A percentile compares a stretch with the other conserved stretches of the same genome.
phyloP scores from a whole-genome alignment of 306 rosid genomes.

The Albizia julibrissin region DNA sequence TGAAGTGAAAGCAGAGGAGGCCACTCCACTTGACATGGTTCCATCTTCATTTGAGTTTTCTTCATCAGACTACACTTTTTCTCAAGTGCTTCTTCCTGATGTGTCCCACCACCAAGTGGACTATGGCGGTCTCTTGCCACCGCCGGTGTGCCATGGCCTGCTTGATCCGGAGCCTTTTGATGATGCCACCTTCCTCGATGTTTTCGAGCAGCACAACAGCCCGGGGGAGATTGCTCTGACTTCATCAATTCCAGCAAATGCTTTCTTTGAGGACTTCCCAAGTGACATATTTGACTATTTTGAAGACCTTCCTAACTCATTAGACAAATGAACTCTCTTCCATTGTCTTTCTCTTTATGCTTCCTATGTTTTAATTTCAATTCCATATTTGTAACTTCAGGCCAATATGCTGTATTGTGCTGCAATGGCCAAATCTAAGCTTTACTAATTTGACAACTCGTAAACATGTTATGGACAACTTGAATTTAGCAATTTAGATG shows the following conservation, averaged over 20 bases:
- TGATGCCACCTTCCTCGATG: not conserved
- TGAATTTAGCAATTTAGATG: constrained; percentile 13
- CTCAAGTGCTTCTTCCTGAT: constrained; percentile 37
- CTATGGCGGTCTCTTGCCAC: constrained; percentile 32
- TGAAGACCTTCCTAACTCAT: constrained; percentile 45
- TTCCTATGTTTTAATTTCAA: not conserved
- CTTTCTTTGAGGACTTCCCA: constrained; percentile 51
- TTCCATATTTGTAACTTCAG: not conserved
- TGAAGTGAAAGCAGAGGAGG: constrained; percentile 39
- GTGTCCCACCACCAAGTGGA: constrained; percentile 39
- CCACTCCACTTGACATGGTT: constrained; percentile 34
- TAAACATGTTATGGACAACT: constrained; percentile 9
- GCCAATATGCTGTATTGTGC: not conserved
- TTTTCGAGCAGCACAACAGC: constrained; percentile 33
- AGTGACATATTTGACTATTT: constrained; percentile 54
- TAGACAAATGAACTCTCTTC: constrained; percentile 21
- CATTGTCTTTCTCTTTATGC: not conserved
- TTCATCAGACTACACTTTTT: constrained; percentile 34
- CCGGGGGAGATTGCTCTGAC: constrained; percentile 31
- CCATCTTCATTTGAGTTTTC: constrained; percentile 39
- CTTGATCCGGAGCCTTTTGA: not conserved
- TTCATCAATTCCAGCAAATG: constrained; percentile 19
- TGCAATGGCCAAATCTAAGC: not conserved
- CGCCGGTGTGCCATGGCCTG: constrained; percentile 11
- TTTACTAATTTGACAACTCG: not conserved